Percentiles rank a stretch among this genome's conserved stretches.
These are phyloP conservation scores for Colletotrichum tofieldiae DNA, from an alignment of 2,329 filamentous ascomycete species.

Conservation along the genomic window DNA sequence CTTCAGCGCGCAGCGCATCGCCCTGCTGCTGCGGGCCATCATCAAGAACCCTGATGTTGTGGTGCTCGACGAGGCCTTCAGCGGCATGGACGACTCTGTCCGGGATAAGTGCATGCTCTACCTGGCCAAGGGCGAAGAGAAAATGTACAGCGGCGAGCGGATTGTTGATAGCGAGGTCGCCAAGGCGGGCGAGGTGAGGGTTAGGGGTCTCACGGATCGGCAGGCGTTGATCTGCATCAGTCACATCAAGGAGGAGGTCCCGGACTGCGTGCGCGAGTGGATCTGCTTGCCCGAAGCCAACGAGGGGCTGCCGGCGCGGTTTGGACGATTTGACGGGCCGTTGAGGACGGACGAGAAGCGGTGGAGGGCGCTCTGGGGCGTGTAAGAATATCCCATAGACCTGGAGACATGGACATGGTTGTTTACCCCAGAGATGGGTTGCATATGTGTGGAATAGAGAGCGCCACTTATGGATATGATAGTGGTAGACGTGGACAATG, in stretches of 20 bases:
- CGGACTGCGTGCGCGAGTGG: slow-evolving; percentile 86
- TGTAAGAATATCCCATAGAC: slow-evolving; percentile 23
- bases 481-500: neutral
- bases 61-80: slow-evolving; percentile 90
- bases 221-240: slow-evolving; percentile 95
- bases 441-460: neutral
- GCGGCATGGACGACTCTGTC: slow-evolving; percentile 85
- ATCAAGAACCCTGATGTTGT: slow-evolving; percentile 87
- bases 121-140: slow-evolving; percentile 76
- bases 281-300: slow-evolving; percentile 87
- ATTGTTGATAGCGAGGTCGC: slow-evolving; percentile 64
- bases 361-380: slow-evolving; percentile 79
- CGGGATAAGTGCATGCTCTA: slow-evolving; percentile 92
- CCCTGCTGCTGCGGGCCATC: slow-evolving; percentile 86
- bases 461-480: neutral
- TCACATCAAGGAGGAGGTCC: slow-evolving; percentile 92
- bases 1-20: slow-evolving; percentile 87
- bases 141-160: slow-evolving; percentile 56
- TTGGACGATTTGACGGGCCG: slow-evolving; percentile 75
- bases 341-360: slow-evolving; percentile 69
- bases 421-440: slow-evolving; percentile 5
- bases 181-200: slow-evolving; percentile 61
- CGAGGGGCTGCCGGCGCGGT: slow-evolving; percentile 71
- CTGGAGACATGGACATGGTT: neutral
- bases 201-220: slow-evolving; percentile 75